Conservation (phyloP, 169 alveolate genomes). For the Plasmodium vivax region DNA sequence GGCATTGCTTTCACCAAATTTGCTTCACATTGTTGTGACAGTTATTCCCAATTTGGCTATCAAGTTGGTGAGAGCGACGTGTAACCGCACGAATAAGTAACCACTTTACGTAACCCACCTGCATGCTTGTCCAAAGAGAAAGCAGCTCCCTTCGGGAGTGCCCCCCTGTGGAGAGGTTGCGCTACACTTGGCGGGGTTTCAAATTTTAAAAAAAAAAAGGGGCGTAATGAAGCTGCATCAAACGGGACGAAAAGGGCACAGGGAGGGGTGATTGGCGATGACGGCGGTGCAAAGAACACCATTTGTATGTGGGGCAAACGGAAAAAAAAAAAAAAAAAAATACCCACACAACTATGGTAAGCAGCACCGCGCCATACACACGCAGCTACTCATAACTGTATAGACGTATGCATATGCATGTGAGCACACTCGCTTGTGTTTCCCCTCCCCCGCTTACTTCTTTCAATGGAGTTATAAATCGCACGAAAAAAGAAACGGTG, state of each 20-base stretch:
- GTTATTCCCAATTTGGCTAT: background rate
- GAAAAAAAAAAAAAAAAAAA: conserved; percentile 10
- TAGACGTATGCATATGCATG: background rate
- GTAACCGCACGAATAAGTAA: background rate
- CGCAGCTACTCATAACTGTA: background rate
- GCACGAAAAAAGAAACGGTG: background rate
- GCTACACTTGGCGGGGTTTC: background rate
- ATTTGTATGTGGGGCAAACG: background rate
- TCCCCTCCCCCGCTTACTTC: background rate
- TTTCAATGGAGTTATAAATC: background rate
- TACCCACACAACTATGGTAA: background rate
- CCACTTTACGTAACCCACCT: background rate
- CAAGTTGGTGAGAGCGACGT: background rate
- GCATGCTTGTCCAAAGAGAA: background rate
- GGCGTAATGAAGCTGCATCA: background rate
- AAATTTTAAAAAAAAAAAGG: background rate
- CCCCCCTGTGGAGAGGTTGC: background rate
- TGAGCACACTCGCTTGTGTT: background rate
- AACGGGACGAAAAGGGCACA: background rate
- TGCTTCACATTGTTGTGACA: background rate
- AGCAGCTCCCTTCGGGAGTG: background rate
- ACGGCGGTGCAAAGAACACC: background rate
- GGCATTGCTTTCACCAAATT: background rate
- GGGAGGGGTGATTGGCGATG: background rate
- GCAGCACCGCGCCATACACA: background rate